phyloP scores from a whole-genome alignment of 495 filamentous ascomycete species.

The Neurospora tetrasperma region DNA sequence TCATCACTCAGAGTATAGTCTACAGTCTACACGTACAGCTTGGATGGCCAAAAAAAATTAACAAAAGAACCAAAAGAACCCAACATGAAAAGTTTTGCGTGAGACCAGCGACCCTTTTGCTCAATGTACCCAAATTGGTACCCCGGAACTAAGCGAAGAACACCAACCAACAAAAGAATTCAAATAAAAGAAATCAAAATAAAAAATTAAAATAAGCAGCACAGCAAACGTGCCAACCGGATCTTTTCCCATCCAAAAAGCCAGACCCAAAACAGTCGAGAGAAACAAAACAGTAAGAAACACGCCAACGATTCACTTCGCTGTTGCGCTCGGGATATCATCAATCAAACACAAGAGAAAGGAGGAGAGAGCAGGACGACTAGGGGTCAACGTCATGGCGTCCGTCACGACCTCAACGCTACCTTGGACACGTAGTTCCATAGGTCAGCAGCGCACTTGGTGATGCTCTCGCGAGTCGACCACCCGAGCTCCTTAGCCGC shows the following conservation, averaged over 20 bases:
- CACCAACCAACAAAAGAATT: background rate
- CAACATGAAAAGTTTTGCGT: background rate
- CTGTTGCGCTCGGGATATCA: background rate
- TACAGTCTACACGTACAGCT: background rate
- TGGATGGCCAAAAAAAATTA: background rate
- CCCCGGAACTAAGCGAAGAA: background rate
- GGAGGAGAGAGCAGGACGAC: background rate
- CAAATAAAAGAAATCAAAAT: background rate
- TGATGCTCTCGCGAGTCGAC: constrained; percentile 14
- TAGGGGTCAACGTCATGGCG: background rate
- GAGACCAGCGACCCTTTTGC: background rate
- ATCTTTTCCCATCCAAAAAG: constrained; percentile 1
- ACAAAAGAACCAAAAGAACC: background rate
- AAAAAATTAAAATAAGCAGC: background rate
- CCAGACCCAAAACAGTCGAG: background rate
- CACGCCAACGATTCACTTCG: background rate
- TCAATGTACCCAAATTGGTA: background rate
- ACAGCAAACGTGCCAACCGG: background rate
- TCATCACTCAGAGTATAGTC: background rate
- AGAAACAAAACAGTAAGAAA: background rate
- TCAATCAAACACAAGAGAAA: background rate
- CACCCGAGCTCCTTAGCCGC: constrained; percentile 21
- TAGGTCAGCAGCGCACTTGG: constrained; percentile 16
- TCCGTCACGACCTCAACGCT: background rate
- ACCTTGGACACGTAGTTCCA: constrained; percentile 19